Evolutionary conservation across 352 stramenopile species (phyloP).

Genomic region (Pythium rhizo-oryzae): DNA sequence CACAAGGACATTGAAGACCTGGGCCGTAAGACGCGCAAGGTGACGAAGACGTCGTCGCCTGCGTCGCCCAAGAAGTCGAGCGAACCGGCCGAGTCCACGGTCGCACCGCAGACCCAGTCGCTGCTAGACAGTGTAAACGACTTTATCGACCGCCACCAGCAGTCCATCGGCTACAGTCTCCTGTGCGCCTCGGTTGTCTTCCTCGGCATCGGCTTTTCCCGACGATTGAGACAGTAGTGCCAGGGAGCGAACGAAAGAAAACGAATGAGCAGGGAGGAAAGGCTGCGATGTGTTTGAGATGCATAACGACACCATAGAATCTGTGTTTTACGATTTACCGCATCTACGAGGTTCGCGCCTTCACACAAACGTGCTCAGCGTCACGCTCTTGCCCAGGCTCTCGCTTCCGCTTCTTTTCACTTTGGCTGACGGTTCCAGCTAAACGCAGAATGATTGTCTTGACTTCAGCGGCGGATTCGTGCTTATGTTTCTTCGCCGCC

Average conservation of each 20-base stretch:
- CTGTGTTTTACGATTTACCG: slow-evolving; percentile 29
- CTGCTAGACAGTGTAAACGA: slow-evolving; percentile 27
- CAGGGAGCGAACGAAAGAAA: neutral
- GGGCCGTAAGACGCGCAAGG: slow-evolving; percentile 23
- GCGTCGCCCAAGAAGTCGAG: slow-evolving; percentile 21
- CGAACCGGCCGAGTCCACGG: neutral
- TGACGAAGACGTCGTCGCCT: slow-evolving; percentile 16
- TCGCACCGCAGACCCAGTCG: slow-evolving; percentile 1
- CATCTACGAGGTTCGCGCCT: neutral
- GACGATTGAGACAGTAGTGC: slow-evolving; percentile 25
- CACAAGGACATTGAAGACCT: slow-evolving; percentile 34
- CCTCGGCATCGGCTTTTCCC: slow-evolving; percentile 29
- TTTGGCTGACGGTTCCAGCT: neutral
- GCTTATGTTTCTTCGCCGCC: neutral
- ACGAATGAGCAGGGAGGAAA: slow-evolving; percentile 55
- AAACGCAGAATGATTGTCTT: neutral
- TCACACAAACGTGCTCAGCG: slow-evolving; percentile 39
- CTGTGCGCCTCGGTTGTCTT: slow-evolving; percentile 30
- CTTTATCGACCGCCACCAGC: slow-evolving; percentile 35
- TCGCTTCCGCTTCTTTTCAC: slow-evolving; percentile 84
- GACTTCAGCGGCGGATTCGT: neutral
- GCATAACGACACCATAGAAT: neutral
- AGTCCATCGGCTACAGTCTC: slow-evolving; percentile 30
- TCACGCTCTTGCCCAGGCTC: slow-evolving; percentile 75
- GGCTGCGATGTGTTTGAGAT: slow-evolving; percentile 37